Percentiles rank a stretch among this genome's conserved stretches.
Conservation (phyloP, 495 filamentous ascomycete species). For the Parathielavia hyrcaniae region DNA sequence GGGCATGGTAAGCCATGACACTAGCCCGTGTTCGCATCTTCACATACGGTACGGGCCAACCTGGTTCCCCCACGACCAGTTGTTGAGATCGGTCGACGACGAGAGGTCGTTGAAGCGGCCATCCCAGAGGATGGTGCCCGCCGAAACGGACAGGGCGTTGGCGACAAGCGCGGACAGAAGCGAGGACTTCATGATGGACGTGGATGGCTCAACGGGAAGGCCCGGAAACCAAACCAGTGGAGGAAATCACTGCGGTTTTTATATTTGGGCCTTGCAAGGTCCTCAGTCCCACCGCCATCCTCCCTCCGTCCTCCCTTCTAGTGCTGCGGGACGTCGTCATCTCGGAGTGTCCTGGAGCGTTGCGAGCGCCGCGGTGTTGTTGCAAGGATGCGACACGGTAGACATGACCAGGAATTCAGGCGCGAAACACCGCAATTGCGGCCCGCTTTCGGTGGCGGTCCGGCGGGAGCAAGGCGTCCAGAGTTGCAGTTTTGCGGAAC, state of each 20-base stretch:
- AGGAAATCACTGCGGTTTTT: neutral
- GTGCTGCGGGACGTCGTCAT: conserved; percentile 2
- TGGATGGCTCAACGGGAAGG: neutral
- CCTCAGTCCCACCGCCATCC: neutral
- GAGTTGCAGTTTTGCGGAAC: conserved; percentile 30
- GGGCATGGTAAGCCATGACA: neutral
- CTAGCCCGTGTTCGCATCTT: too few species aligned
- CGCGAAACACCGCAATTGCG: conserved; percentile 21
- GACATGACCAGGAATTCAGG: conserved; percentile 5
- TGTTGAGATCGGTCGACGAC: conserved; percentile 46
- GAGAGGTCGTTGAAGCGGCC: conserved; percentile 55
- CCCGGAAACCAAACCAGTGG: neutral
- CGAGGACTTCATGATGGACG: conserved; percentile 25
- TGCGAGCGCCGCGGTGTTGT: neutral
- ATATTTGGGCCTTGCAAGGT: conserved; percentile 2
- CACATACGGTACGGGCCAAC: conserved; percentile 52
- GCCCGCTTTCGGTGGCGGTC: conserved; percentile 14
- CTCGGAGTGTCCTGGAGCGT: neutral
- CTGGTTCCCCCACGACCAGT: conserved; percentile 62
- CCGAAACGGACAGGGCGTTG: conserved; percentile 25
- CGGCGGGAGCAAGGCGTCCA: conserved; percentile 12
- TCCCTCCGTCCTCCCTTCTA: neutral
- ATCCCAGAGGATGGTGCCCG: conserved; percentile 52
- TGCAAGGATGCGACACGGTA: neutral
- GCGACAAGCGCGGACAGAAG: conserved; percentile 23